A percentile compares a stretch with the other conserved stretches of the same genome.
These are phyloP conservation scores for Pichia eremophila DNA, from an alignment of 805 yeast species.

Conservation along the genomic window DNA sequence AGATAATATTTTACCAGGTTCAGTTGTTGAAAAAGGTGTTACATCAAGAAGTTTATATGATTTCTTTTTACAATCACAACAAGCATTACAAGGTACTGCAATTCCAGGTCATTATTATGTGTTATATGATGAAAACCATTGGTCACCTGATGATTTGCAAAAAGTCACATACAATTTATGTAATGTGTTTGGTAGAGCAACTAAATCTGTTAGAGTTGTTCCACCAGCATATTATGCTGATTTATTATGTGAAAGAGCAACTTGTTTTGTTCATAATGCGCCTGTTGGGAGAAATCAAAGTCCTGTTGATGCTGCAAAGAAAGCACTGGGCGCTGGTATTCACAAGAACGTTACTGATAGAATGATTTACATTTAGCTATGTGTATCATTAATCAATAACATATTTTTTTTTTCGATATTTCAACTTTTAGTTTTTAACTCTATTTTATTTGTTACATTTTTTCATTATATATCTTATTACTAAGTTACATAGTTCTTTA, in stretches of 20 bases:
- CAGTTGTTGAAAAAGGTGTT: constrained; percentile 24
- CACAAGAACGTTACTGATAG: constrained; percentile 13
- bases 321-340: constrained; percentile 13
- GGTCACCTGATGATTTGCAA: constrained; percentile 22
- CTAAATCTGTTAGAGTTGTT: constrained; percentile 25
- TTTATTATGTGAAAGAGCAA: constrained; percentile 25
- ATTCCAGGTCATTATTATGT: constrained; percentile 28
- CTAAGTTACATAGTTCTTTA: no score
- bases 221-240: constrained; percentile 27
- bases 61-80: constrained; percentile 25
- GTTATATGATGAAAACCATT: constrained; percentile 22
- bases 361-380: constrained; percentile 14
- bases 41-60: constrained; percentile 25
- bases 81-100: constrained; percentile 27
- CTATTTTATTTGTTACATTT: neutral
- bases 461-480: no score
- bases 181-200: constrained; percentile 23
- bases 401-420: neutral
- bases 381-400: neutral
- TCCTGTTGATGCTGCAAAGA: constrained; percentile 13
- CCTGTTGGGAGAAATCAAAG: constrained; percentile 4
- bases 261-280: constrained; percentile 13
- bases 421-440: neutral
- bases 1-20: constrained; percentile 22
- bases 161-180: constrained; percentile 23